These are phyloP conservation scores for Psidium guajava DNA, from an alignment of 345 rosid species.

Conservation along the genomic window DNA sequence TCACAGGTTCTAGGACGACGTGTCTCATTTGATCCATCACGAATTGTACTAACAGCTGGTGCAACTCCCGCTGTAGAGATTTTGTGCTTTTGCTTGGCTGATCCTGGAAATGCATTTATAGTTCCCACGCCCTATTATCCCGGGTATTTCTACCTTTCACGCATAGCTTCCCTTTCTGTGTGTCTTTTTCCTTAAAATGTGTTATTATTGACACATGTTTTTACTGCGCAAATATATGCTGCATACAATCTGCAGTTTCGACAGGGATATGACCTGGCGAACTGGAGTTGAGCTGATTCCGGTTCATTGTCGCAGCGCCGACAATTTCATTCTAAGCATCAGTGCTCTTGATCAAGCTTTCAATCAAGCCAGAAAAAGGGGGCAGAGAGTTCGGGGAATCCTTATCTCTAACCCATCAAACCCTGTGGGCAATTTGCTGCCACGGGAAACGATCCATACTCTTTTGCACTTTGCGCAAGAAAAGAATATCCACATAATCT, in stretches of 20 bases:
- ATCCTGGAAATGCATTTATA: slow-evolving; percentile 80
- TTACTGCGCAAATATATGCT: not conserved
- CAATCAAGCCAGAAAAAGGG: slow-evolving; percentile 76
- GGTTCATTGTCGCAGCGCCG: slow-evolving; percentile 78
- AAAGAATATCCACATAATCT: slow-evolving; percentile 77
- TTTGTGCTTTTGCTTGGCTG: slow-evolving; percentile 80
- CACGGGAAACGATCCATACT: slow-evolving; percentile 43
- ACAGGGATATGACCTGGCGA: slow-evolving; percentile 65
- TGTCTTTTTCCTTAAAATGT: not conserved
- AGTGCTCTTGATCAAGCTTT: slow-evolving; percentile 74
- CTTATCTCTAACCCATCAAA: slow-evolving; percentile 79
- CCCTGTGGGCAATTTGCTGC: slow-evolving; percentile 74
- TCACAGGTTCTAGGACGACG: slow-evolving; percentile 41
- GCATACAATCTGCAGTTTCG: slow-evolving; percentile 48
- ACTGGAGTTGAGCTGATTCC: slow-evolving; percentile 86
- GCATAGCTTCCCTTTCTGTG: not conserved
- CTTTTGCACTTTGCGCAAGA: slow-evolving; percentile 61
- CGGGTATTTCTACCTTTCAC: slow-evolving; percentile 36
- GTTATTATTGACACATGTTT: not conserved
- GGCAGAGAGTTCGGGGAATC: slow-evolving; percentile 61
- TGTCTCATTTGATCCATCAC: slow-evolving; percentile 58
- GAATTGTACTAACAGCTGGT: slow-evolving; percentile 65
- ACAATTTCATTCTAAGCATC: slow-evolving; percentile 51
- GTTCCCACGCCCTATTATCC: slow-evolving; percentile 88
- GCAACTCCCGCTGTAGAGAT: slow-evolving; percentile 89